Evolutionary conservation across 2,329 filamentous ascomycete genomes (phyloP), one percentile per base, ranked within the genome.

Genomic region (Zymoseptoria passerinii): DNA sequence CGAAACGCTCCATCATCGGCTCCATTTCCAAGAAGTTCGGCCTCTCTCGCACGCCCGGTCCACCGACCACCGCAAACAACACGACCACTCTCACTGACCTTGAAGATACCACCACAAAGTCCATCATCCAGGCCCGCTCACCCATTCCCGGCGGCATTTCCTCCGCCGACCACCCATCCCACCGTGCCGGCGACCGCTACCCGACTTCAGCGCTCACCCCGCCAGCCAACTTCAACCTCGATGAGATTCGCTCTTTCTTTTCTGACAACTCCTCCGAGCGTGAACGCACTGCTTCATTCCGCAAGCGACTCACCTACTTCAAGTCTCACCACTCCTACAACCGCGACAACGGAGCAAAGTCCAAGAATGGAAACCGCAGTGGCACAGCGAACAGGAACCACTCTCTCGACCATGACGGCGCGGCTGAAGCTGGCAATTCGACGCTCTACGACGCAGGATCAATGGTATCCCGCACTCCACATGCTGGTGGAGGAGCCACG

Each of bases 141-240:
- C 63, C 61, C 16, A 53, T 62, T 20, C 59, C 58, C 16, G 60
- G 56, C 19, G 59, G 58, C 28, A 54, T 57, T 19, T 66, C 61
- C 10, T 59, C 58, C 20, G 55, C 58, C 16, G 54, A 48, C 16
- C 57, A 58, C 27, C 58, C 64, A 67, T 62, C 68, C 4, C 70
- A 72, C 65, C 73, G 71, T 54, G 73, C 73, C 28, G 77, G 78
- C 48, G 78, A 80, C 58, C 75, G 78, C 27, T 80, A 80, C 63
- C 78, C 78, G 27, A 78, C 75, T 8, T 76, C 75, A 54, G 73
- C 73, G 52, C 68, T 79, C 29, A 74, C 72, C 18, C 74, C 77
- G 50, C 77, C 78, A 9, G 68, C 71, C 29, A 67, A 68, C 57
- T 66, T 72, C 57, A 71, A 75, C 54, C 65, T 77, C 20, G 73